phyloP scores from a whole-genome alignment of 2,329 filamentous ascomycete genomes.

The Boeremia exigua region DNA sequence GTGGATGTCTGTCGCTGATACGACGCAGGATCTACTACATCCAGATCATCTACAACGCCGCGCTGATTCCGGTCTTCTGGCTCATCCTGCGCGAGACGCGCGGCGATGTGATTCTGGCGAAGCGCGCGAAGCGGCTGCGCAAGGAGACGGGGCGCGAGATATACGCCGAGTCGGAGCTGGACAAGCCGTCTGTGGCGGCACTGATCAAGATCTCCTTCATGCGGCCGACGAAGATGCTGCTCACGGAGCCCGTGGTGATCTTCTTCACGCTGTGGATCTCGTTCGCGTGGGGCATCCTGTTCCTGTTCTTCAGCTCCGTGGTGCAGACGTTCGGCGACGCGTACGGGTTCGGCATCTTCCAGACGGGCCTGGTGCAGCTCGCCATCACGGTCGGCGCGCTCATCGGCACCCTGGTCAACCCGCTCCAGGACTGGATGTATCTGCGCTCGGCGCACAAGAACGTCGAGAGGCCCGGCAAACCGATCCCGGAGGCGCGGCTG shows the following conservation, averaged over 20 bases:
- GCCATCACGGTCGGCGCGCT: conserved; percentile 52
- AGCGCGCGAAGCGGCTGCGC: conserved; percentile 50
- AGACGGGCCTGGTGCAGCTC: conserved; percentile 50
- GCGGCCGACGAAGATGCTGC: conserved; percentile 49
- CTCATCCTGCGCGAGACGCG: conserved; percentile 52
- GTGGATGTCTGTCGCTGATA: no score
- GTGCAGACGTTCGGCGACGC: conserved; percentile 49
- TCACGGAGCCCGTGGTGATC: conserved; percentile 52
- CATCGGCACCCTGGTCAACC: conserved; percentile 51
- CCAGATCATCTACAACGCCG: conserved; percentile 53
- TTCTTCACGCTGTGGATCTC: conserved; percentile 54
- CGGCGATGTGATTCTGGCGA: conserved; percentile 50
- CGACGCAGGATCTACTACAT: conserved; percentile 52
- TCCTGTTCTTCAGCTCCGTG: conserved; percentile 51
- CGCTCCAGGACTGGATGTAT: conserved; percentile 44
- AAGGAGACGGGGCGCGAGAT: conserved; percentile 41
- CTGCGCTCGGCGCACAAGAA: conserved; percentile 43
- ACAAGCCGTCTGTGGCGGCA: conserved; percentile 21
- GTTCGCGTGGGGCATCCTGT: conserved; percentile 54
- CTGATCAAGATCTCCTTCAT: conserved; percentile 50
- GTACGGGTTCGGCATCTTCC: conserved; percentile 44
- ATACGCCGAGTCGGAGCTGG: conserved; percentile 40
- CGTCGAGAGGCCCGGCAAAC: conserved; percentile 45
- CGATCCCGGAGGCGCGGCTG: conserved; percentile 52
- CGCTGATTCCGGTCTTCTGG: conserved; percentile 51